Evolutionary conservation across 768 basidiomycete species (phyloP).

Genomic region (Leccinum boreale): DNA sequence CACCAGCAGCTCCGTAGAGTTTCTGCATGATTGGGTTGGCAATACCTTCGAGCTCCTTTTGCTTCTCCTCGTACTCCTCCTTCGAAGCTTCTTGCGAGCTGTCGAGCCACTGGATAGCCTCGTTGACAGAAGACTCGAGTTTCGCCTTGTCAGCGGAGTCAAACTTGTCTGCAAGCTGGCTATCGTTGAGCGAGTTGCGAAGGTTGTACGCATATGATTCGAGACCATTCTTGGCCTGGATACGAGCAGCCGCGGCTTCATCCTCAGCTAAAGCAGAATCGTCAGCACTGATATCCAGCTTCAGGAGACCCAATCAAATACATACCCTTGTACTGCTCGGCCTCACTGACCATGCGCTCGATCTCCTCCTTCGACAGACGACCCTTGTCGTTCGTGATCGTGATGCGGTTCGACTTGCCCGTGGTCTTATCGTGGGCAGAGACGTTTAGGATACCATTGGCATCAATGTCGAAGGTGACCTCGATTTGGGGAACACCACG

Average conservation of each 20-base stretch:
- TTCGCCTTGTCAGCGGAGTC: slow-evolving; percentile 82
- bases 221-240: slow-evolving; percentile 84
- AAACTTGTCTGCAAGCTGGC: slow-evolving; percentile 85
- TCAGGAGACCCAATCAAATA: background rate
- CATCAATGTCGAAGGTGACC: slow-evolving; percentile 97
- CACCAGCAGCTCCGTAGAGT: slow-evolving; percentile 61
- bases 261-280: slow-evolving; percentile 59
- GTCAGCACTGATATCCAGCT: slow-evolving; percentile 8
- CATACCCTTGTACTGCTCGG: slow-evolving; percentile 86
- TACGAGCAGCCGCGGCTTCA: slow-evolving; percentile 80
- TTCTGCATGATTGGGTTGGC: slow-evolving; percentile 75
- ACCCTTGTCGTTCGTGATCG: slow-evolving; percentile 96
- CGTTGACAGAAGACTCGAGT: slow-evolving; percentile 77
- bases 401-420: slow-evolving; percentile 92
- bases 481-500: slow-evolving; percentile 98
- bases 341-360: slow-evolving; percentile 94
- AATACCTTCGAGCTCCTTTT: slow-evolving; percentile 87
- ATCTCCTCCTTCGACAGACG: slow-evolving; percentile 97
- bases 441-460: slow-evolving; percentile 95
- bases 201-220: slow-evolving; percentile 97
- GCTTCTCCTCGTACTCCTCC: slow-evolving; percentile 90
- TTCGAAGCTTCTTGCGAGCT: slow-evolving; percentile 84
- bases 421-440: slow-evolving; percentile 96
- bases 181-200: slow-evolving; percentile 82
- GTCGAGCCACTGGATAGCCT: slow-evolving; percentile 85